These are phyloP conservation scores for Pilatotrama ljubarskyi DNA, from an alignment of 768 basidiomycete species.

Conservation along the genomic window DNA sequence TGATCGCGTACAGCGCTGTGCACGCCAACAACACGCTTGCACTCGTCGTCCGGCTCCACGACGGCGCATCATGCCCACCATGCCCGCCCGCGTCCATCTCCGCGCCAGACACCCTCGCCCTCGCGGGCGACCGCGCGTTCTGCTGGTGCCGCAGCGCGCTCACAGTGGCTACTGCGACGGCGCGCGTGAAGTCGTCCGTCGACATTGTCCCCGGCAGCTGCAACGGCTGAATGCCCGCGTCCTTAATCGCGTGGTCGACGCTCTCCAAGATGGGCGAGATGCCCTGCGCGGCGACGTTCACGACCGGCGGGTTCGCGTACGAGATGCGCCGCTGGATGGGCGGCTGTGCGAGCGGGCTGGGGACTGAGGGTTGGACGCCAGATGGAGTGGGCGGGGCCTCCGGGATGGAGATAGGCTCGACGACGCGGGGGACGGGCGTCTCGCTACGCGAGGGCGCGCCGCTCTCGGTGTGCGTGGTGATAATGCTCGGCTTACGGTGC, in stretches of 20 bases:
- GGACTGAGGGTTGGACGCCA: slow-evolving; percentile 26
- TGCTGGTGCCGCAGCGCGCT: slow-evolving; percentile 85
- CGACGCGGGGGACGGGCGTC: slow-evolving; percentile 30
- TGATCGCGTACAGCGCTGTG: slow-evolving; percentile 90
- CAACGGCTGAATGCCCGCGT: slow-evolving; percentile 46
- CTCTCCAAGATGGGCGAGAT: slow-evolving; percentile 73
- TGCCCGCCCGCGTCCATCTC: slow-evolving; percentile 54
- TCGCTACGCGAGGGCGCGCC: slow-evolving; percentile 39
- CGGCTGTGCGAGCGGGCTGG: slow-evolving; percentile 1
- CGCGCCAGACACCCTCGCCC: slow-evolving; percentile 43
- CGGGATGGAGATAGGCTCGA: neutral
- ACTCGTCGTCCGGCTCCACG: slow-evolving; percentile 90
- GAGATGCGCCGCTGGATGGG: slow-evolving; percentile 42
- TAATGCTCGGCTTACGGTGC: slow-evolving; percentile 49
- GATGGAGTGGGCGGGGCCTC: slow-evolving; percentile 27
- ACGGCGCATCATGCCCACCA: slow-evolving; percentile 91
- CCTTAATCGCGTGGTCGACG: slow-evolving; percentile 76
- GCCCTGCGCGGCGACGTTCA: slow-evolving; percentile 31
- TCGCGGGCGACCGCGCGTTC: slow-evolving; percentile 48
- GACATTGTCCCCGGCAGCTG: slow-evolving; percentile 68
- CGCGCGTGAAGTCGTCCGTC: slow-evolving; percentile 88
- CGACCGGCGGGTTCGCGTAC: slow-evolving; percentile 44
- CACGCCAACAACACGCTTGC: slow-evolving; percentile 88
- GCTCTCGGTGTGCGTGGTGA: slow-evolving; percentile 34
- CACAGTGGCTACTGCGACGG: slow-evolving; percentile 92